phyloP scores from a whole-genome alignment of 306 rosid genomes.

The Cicer bijugum region DNA sequence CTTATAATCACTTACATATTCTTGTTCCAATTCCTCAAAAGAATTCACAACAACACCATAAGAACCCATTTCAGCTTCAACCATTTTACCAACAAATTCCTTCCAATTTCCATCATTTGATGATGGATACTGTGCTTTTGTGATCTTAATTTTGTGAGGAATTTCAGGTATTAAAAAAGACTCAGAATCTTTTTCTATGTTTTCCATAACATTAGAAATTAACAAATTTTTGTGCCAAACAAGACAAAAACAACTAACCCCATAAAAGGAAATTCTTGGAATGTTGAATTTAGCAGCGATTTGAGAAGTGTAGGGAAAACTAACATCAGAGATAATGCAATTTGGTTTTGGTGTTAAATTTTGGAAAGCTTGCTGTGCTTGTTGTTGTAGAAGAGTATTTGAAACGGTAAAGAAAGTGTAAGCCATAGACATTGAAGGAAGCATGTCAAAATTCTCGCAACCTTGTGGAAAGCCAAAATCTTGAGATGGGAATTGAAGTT shows the following conservation, averaged over 20 bases:
- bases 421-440: conserved; percentile 52
- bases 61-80: conserved; percentile 51
- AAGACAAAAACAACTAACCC: conserved; percentile 50
- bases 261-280: conserved; percentile 71
- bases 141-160: conserved; percentile 52
- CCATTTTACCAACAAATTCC: conserved; percentile 41
- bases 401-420: conserved; percentile 42
- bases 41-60: conserved; percentile 60
- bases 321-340: conserved; percentile 67
- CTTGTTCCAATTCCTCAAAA: conserved; percentile 63
- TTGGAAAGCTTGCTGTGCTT: conserved; percentile 46
- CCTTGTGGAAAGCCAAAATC: conserved; percentile 60
- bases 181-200: conserved; percentile 48
- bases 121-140: conserved; percentile 47
- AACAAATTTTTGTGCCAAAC: conserved; percentile 32
- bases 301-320: conserved; percentile 59
- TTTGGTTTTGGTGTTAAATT: conserved; percentile 54
- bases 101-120: conserved; percentile 15
- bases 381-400: conserved; percentile 42
- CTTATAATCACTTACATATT: conserved; percentile 47
- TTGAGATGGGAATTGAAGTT: conserved; percentile 48
- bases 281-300: conserved; percentile 52
- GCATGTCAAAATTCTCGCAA: conserved; percentile 66
- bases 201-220: conserved; percentile 42
- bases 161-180: conserved; percentile 51